Evolutionary conservation across 2,329 filamentous ascomycete species (phyloP), one percentile per base, ranked within the genome.

Genomic region (Ophiostoma sp.): DNA sequence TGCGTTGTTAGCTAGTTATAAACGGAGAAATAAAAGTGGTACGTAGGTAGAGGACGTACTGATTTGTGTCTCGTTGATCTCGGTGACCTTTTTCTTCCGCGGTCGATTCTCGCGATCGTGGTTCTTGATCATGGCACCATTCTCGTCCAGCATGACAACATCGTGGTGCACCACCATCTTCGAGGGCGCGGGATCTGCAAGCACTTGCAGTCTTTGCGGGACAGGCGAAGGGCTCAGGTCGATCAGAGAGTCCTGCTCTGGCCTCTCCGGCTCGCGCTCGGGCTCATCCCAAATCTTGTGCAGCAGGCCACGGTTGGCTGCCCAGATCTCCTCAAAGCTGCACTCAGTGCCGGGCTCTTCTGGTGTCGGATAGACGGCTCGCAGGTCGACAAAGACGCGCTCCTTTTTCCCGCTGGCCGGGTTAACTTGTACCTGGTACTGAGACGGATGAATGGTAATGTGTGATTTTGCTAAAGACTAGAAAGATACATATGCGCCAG

Each of bases 291-390:
- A 90, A 23, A 82, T 80, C 65, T 82, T 82, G 73, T 86, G 81
- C 44, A 91, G 80, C 82, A 88, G 89, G 0, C 94, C 94, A 70
- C 91, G 86, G 74, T 87, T 87, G 60, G 85, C 85, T 39, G 94
- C 94, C 80, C 93, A 88, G 31, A 99, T 81, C 80, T 99, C 95
- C 77, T 99, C 95, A 77, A 98, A 96, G 76, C 92, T 94, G 72
- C 91, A 85, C 79, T 97, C 94, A 41, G 88, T 88, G 3, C 87
- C 87, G 1, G 88, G 85, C 72, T 91, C 86, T 65, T 90, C 86
- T 31, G 87, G 86, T 54, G 90, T 89, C 10, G 93, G 94, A 76
- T 98, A 98, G 44, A 98, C 85, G 41, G 89, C 88, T 77, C 93
- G 89, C 68, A 98, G 83, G 76, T 96, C 89, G 77, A 96, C 93